Percentiles rank a stretch among this genome's conserved stretches.
Evolutionary conservation across 495 filamentous ascomycete genomes (phyloP).

Genomic region (Durotheca rogersii): DNA sequence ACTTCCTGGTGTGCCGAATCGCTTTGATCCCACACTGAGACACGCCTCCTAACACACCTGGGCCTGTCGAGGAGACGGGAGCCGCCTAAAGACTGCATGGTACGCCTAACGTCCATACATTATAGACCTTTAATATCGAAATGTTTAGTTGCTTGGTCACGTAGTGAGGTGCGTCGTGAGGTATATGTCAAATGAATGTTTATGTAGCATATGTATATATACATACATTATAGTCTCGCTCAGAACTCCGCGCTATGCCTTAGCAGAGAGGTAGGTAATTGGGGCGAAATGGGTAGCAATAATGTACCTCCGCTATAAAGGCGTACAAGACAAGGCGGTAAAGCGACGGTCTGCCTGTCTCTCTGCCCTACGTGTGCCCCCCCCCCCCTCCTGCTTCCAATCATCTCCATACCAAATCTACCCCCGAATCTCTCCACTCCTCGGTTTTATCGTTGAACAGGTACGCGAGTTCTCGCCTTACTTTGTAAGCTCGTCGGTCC

Average conservation of each 20-base stretch:
- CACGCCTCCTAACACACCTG: no score
- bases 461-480: no score
- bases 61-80: no score
- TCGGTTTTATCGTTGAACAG: conserved; percentile 5
- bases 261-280: not conserved
- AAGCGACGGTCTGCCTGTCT: not conserved
- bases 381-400: not conserved
- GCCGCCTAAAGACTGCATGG: no score
- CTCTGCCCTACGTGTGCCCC: conserved; percentile 15
- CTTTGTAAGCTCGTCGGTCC: not conserved
- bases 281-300: conserved; percentile 5
- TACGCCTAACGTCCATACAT: no score
- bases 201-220: not conserved
- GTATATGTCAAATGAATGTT: no score
- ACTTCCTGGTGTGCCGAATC: no score
- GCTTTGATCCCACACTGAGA: no score
- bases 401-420: conserved; percentile 2
- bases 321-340: conserved; percentile 4
- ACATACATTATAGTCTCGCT: conserved; percentile 6
- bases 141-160: no score
- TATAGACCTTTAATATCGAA: no score
- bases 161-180: no score
- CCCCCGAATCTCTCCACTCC: not conserved
- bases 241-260: conserved; percentile 31
- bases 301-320: conserved; percentile 7